phyloP scores from a whole-genome alignment of 495 filamentous ascomycete species.

The Aspergillus incahuasiensis region DNA sequence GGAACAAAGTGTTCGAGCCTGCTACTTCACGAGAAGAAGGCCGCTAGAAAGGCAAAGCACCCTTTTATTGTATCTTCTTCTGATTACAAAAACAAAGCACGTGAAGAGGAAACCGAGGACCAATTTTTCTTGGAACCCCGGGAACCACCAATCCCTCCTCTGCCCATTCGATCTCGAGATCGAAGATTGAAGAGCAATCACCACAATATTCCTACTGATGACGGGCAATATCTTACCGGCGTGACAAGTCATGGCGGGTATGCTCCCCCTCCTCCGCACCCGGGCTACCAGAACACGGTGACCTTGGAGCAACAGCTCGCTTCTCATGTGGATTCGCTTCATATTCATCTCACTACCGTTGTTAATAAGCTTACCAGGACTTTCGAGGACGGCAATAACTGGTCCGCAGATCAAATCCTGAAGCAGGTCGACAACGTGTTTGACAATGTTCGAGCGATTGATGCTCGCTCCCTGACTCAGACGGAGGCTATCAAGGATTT shows the following conservation, averaged over 20 bases:
- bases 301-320: constrained; percentile 22
- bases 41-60: background rate
- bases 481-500: constrained; percentile 12
- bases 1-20: background rate
- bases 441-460: constrained; percentile 13
- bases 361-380: constrained; percentile 10
- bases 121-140: constrained; percentile 1
- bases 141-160: background rate
- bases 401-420: constrained; percentile 18
- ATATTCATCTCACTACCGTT: constrained; percentile 17
- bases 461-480: constrained; percentile 9
- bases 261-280: constrained; percentile 23
- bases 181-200: constrained; percentile 1
- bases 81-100: background rate
- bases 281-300: constrained; percentile 23
- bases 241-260: constrained; percentile 21
- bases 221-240: constrained; percentile 1
- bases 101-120: background rate
- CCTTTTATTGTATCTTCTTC: constrained; percentile 18
- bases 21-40: background rate
- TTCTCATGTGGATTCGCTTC: constrained; percentile 16
- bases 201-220: background rate
- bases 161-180: background rate
- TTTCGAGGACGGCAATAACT: constrained; percentile 20
- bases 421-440: constrained; percentile 16